Conservation (phyloP, 768 basidiomycete species). For the Kwoniella bestiolae region DNA sequence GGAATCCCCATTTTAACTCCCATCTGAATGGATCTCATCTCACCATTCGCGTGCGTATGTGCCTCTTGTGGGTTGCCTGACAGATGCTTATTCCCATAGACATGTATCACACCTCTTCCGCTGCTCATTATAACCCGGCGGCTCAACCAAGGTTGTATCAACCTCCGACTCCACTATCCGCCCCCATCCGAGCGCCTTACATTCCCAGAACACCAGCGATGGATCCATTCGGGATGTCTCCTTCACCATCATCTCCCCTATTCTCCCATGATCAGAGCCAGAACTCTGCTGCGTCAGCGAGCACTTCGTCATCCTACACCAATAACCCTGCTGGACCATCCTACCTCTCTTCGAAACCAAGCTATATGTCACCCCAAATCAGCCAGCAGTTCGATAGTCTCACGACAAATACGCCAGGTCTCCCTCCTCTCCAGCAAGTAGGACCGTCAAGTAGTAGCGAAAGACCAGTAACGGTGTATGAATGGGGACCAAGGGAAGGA, state of each 20-base stretch:
- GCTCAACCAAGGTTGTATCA: slow-evolving; percentile 25
- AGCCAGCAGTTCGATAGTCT: slow-evolving; percentile 8
- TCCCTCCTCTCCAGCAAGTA: slow-evolving; percentile 1
- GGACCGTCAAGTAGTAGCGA: not conserved
- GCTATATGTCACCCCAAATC: slow-evolving; percentile 24
- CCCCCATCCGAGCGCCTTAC: slow-evolving; percentile 1
- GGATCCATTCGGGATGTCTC: slow-evolving; percentile 22
- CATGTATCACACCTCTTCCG: slow-evolving; percentile 24
- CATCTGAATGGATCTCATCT: slow-evolving; percentile 6
- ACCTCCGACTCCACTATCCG: slow-evolving; percentile 16
- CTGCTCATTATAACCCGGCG: slow-evolving; percentile 7
- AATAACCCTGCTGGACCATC: slow-evolving; percentile 15
- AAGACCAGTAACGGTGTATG: slow-evolving; percentile 59
- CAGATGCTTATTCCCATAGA: slow-evolving; percentile 6
- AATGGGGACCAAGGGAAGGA: slow-evolving; percentile 70
- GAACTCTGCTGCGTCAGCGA: slow-evolving; percentile 13
- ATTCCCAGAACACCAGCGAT: slow-evolving; percentile 16
- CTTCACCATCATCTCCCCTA: slow-evolving; percentile 21
- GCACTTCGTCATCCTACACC: slow-evolving; percentile 31
- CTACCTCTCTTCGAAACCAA: not conserved
- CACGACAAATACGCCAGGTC: slow-evolving; percentile 2
- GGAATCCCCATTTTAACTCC: not conserved
- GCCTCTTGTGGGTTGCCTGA: slow-evolving; percentile 1
- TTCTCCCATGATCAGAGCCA: slow-evolving; percentile 28
- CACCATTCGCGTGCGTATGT: not conserved